These are phyloP conservation scores for Polygonum maritimum DNA, from an alignment of 148 eudicot genomes.

Conservation along the genomic window DNA sequence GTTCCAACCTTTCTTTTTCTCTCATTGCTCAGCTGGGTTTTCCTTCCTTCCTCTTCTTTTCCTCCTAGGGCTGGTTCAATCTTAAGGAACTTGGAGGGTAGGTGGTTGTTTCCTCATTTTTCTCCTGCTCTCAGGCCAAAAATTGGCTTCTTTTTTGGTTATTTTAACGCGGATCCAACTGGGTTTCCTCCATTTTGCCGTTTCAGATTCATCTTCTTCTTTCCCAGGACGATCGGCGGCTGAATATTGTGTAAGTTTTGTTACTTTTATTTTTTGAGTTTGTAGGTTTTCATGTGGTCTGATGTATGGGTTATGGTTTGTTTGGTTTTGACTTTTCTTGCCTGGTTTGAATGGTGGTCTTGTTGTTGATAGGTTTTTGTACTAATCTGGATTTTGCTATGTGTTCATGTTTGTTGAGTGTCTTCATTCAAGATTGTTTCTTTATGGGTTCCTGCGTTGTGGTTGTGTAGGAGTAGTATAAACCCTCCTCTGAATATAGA, in stretches of 20 bases:
- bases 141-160: conserved; percentile 2
- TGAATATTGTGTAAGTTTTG: conserved; percentile 2
- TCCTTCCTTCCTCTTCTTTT: not conserved
- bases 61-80: not conserved
- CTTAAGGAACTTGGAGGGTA: not conserved
- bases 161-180: not conserved
- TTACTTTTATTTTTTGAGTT: too few species aligned
- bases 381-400: not conserved
- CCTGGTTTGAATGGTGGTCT: not conserved
- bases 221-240: conserved; percentile 8
- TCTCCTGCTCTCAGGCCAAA: not conserved
- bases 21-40: not conserved
- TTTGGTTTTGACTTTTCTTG: conserved; percentile 6
- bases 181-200: not conserved
- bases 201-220: conserved; percentile 6
- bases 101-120: not conserved
- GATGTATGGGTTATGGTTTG: not conserved
- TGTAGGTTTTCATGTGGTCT: not conserved
- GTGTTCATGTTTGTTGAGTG: conserved; percentile 6
- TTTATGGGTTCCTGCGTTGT: not conserved
- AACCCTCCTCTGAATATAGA: not conserved
- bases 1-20: not conserved
- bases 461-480: not conserved
- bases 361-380: not conserved
- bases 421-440: conserved; percentile 1